A percentile compares a stretch with the other conserved stretches of the same genome.
phyloP scores from a whole-genome alignment of 352 stramenopile species.

The Thraustochytrium sp. region DNA sequence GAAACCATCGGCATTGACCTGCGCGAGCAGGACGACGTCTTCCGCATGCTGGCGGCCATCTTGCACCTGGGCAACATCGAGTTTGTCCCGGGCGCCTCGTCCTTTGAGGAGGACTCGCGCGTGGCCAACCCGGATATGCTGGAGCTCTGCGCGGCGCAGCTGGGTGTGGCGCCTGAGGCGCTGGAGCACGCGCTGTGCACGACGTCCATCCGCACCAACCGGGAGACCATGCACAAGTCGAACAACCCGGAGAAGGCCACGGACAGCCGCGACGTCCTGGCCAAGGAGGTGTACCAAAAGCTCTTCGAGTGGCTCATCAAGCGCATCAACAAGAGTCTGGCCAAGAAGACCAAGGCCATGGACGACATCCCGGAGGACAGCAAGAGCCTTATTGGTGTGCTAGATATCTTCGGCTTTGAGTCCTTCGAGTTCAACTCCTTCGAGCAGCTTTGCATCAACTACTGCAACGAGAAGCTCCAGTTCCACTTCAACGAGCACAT shows the following conservation, averaged over 20 bases:
- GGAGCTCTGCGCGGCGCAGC: conserved; percentile 65
- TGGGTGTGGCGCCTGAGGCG: conserved; percentile 71
- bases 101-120: conserved; percentile 45
- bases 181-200: conserved; percentile 80
- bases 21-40: conserved; percentile 85
- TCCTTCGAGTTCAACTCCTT: conserved; percentile 82
- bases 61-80: conserved; percentile 49
- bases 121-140: conserved; percentile 56
- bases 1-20: conserved; percentile 74
- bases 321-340: conserved; percentile 76
- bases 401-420: conserved; percentile 97
- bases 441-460: conserved; percentile 93
- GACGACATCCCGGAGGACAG: conserved; percentile 49
- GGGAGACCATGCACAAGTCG: conserved; percentile 60
- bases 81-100: conserved; percentile 43
- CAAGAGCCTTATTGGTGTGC: conserved; percentile 77
- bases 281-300: conserved; percentile 86
- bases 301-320: conserved; percentile 90
- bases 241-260: conserved; percentile 63
- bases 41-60: conserved; percentile 79
- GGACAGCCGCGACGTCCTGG: conserved; percentile 84
- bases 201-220: conserved; percentile 73
- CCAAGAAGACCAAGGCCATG: conserved; percentile 55
- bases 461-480: conserved; percentile 91
- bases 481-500: conserved; percentile 86